Percentiles rank a stretch among this genome's conserved stretches.
Conservation (phyloP, 2,329 filamentous ascomycete species). For the Bipolaris gigantea region DNA sequence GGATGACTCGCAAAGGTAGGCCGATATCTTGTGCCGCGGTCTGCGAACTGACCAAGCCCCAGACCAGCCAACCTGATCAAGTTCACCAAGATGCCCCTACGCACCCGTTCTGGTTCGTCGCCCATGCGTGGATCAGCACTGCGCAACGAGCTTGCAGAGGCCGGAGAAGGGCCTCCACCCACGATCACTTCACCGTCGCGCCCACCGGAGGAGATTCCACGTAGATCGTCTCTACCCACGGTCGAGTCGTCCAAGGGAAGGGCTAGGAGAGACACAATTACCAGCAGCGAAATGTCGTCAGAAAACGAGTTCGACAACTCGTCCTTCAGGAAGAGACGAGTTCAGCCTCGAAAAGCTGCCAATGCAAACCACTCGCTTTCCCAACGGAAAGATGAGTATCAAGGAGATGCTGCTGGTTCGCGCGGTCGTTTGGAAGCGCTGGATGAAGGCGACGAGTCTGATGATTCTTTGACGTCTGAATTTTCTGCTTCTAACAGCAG, state of each 20-base stretch:
- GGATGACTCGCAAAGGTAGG: slow-evolving; percentile 54
- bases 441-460: slow-evolving; percentile 45
- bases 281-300: slow-evolving; percentile 80
- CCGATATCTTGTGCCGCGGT: not conserved
- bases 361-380: slow-evolving; percentile 56
- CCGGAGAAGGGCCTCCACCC: slow-evolving; percentile 57
- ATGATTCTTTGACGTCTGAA: slow-evolving; percentile 45
- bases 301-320: slow-evolving; percentile 76
- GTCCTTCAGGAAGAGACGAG: slow-evolving; percentile 64
- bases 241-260: slow-evolving; percentile 71
- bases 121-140: slow-evolving; percentile 58
- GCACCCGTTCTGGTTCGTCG: slow-evolving; percentile 83
- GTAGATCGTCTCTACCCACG: slow-evolving; percentile 71
- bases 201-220: slow-evolving; percentile 39
- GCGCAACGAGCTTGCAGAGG: slow-evolving; percentile 59
- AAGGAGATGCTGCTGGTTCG: slow-evolving; percentile 34
- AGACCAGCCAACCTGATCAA: slow-evolving; percentile 85
- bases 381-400: slow-evolving; percentile 57
- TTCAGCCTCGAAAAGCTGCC: slow-evolving; percentile 62
- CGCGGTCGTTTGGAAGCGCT: slow-evolving; percentile 45
- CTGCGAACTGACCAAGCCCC: slow-evolving; percentile 8
- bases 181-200: slow-evolving; percentile 60
- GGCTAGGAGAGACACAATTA: slow-evolving; percentile 72
- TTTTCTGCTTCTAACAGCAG: slow-evolving; percentile 59
- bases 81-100: slow-evolving; percentile 92